Evolutionary conservation across 2,329 filamentous ascomycete genomes (phyloP).

Genomic region (Phialophora verrucosa): DNA sequence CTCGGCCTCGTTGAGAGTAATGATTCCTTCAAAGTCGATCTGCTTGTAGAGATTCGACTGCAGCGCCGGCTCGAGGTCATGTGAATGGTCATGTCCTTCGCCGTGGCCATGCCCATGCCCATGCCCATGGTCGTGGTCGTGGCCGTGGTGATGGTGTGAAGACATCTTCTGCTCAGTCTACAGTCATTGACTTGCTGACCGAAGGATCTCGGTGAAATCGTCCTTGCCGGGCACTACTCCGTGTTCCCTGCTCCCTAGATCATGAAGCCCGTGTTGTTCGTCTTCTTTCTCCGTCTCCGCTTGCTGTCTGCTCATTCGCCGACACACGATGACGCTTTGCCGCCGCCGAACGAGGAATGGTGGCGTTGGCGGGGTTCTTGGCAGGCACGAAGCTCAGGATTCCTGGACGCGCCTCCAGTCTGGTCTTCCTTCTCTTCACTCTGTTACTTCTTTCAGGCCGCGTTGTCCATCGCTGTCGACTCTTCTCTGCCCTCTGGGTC

Average conservation of each 20-base stretch:
- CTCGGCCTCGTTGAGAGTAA: slow-evolving; percentile 79
- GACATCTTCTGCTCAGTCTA: slow-evolving; percentile 18
- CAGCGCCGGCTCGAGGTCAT: slow-evolving; percentile 89
- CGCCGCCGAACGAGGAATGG: slow-evolving; percentile 1
- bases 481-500: not conserved
- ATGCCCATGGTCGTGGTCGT: slow-evolving; percentile 51
- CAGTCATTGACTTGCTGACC: slow-evolving; percentile 1
- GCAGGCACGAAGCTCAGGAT: slow-evolving; percentile 1
- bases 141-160: slow-evolving; percentile 36
- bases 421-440: not conserved
- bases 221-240: not conserved
- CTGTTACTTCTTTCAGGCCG: not conserved
- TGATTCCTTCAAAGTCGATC: slow-evolving; percentile 85
- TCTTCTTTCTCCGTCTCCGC: not conserved
- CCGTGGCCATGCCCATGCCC: slow-evolving; percentile 59
- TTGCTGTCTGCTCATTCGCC: not conserved
- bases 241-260: not conserved
- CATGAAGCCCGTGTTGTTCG: not conserved
- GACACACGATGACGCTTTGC: not conserved
- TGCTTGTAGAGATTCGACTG: slow-evolving; percentile 91
- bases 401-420: not conserved
- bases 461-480: not conserved
- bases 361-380: not conserved
- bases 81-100: slow-evolving; percentile 79
- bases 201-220: not conserved